A percentile compares a stretch with the other conserved stretches of the same genome.
phyloP scores from a whole-genome alignment of 495 filamentous ascomycete species.

The Cercophora samala region DNA sequence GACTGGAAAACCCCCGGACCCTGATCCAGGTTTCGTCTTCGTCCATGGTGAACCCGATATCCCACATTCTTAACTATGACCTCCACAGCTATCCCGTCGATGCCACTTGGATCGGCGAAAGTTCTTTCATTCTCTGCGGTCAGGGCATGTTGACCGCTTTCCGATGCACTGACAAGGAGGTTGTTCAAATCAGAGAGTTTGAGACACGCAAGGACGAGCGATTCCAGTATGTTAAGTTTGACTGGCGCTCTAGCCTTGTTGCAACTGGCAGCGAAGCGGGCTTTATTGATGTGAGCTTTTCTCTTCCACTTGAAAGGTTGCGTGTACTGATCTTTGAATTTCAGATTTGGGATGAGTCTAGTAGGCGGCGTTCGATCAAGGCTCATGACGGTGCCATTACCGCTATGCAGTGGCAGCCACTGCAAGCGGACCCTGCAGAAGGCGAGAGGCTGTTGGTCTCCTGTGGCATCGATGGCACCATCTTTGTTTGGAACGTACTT shows the following conservation, averaged over 20 bases:
- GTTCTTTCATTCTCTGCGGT: slow-evolving; percentile 59
- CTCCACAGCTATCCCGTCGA: slow-evolving; percentile 49
- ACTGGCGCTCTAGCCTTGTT: slow-evolving; percentile 42
- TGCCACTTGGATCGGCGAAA: slow-evolving; percentile 57
- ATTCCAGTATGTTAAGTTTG: slow-evolving; percentile 49
- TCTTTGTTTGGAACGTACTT: slow-evolving; percentile 67
- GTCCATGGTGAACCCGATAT: slow-evolving; percentile 35
- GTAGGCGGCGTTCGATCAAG: slow-evolving; percentile 43
- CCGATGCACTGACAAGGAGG: slow-evolving; percentile 36
- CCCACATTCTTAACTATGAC: slow-evolving; percentile 44
- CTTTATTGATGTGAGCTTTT: slow-evolving; percentile 47
- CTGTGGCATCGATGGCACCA: slow-evolving; percentile 58
- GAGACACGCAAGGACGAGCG: slow-evolving; percentile 42
- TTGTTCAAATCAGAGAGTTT: slow-evolving; percentile 39
- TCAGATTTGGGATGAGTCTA: slow-evolving; percentile 51
- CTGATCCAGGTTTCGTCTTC: slow-evolving; percentile 52
- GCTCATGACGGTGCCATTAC: slow-evolving; percentile 50
- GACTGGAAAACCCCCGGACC: slow-evolving; percentile 40
- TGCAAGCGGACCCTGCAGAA: slow-evolving; percentile 32
- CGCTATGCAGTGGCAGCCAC: slow-evolving; percentile 52
- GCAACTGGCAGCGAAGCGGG: slow-evolving; percentile 52
- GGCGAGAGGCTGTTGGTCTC: slow-evolving; percentile 52
- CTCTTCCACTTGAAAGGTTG: not conserved
- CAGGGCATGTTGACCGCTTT: slow-evolving; percentile 47
- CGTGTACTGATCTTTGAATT: not conserved